phyloP scores from a whole-genome alignment of 2,329 filamentous ascomycete species.

The Fusarium sp. region DNA sequence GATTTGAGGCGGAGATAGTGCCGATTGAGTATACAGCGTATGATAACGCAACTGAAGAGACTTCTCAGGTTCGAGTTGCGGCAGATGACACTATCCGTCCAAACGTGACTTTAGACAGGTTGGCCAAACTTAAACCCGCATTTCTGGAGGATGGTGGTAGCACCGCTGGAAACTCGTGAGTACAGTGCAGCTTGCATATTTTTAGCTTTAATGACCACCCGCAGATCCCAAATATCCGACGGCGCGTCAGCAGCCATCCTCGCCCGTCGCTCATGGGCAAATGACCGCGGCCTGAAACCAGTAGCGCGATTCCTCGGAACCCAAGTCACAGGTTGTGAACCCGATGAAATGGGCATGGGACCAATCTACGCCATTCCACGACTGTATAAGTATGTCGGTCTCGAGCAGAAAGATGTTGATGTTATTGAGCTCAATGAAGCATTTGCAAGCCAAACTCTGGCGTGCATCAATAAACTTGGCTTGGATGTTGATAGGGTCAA shows the following conservation, averaged over 20 bases:
- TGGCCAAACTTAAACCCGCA: constrained; percentile 83
- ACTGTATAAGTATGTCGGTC: constrained; percentile 72
- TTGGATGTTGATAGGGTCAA: constrained; percentile 79
- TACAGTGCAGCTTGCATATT: fast-evolving
- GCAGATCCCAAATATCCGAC: constrained; percentile 78
- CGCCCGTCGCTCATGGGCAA: constrained; percentile 78
- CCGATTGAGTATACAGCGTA: constrained; percentile 59
- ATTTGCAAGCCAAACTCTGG: constrained; percentile 70
- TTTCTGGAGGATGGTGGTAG: constrained; percentile 77
- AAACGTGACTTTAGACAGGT: constrained; percentile 60
- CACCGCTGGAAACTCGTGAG: constrained; percentile 80
- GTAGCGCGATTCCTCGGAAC: constrained; percentile 77
- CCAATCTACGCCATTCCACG: constrained; percentile 86
- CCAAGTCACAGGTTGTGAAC: constrained; percentile 82
- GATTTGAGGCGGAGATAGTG: constrained; percentile 81
- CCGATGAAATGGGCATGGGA: constrained; percentile 93
- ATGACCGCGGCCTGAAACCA: constrained; percentile 74
- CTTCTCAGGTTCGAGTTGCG: constrained; percentile 70
- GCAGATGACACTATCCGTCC: constrained; percentile 70
- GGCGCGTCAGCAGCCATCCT: constrained; percentile 73
- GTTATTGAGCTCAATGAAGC: constrained; percentile 94
- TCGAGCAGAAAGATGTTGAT: constrained; percentile 74
- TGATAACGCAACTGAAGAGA: constrained; percentile 26
- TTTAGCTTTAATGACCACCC: fast-evolving
- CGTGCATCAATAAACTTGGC: constrained; percentile 76